Percentiles rank a stretch among this genome's conserved stretches.
Conservation (phyloP, 352 stramenopile genomes). For the Phytophthora boehmeriae region DNA sequence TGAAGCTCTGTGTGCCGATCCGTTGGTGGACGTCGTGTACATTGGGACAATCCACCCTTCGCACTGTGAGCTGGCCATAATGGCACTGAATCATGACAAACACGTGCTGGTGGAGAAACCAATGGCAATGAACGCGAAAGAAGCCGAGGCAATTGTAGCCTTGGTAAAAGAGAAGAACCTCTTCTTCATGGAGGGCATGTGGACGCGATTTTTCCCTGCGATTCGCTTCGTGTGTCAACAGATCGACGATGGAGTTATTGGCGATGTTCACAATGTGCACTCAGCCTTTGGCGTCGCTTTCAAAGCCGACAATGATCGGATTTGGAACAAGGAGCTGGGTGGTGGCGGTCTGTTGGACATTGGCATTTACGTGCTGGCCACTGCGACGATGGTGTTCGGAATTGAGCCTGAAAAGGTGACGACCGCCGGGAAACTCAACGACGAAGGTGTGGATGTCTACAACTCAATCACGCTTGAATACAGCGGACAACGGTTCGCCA, state of each 20-base stretch:
- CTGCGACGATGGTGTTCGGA: conserved; percentile 72
- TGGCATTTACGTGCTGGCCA: conserved; percentile 82
- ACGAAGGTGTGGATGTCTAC: conserved; percentile 63
- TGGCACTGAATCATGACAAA: conserved; percentile 75
- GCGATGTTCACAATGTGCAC: conserved; percentile 50
- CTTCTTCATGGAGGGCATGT: conserved; percentile 79
- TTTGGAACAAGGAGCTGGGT: conserved; percentile 74
- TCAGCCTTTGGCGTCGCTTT: conserved; percentile 28
- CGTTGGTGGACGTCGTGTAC: conserved; percentile 85
- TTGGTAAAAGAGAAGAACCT: conserved; percentile 7
- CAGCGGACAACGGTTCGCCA: conserved; percentile 49
- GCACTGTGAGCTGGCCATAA: conserved; percentile 60
- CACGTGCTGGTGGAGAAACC: conserved; percentile 91
- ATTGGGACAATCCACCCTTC: conserved; percentile 83
- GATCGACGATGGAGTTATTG: conserved; percentile 38
- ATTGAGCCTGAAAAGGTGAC: conserved; percentile 50
- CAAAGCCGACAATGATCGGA: conserved; percentile 49
- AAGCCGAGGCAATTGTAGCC: conserved; percentile 62
- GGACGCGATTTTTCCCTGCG: conserved; percentile 83
- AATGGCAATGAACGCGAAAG: conserved; percentile 69
- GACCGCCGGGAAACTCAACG: conserved; percentile 47
- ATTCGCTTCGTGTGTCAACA: conserved; percentile 50
- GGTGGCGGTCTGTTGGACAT: conserved; percentile 83
- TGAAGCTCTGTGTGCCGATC: conserved; percentile 68
- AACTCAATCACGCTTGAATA: conserved; percentile 63